Evolutionary conservation across 2,329 filamentous ascomycete genomes (phyloP), one percentile per base, ranked within the genome.

Genomic region (Calcarisporium arbuscula): DNA sequence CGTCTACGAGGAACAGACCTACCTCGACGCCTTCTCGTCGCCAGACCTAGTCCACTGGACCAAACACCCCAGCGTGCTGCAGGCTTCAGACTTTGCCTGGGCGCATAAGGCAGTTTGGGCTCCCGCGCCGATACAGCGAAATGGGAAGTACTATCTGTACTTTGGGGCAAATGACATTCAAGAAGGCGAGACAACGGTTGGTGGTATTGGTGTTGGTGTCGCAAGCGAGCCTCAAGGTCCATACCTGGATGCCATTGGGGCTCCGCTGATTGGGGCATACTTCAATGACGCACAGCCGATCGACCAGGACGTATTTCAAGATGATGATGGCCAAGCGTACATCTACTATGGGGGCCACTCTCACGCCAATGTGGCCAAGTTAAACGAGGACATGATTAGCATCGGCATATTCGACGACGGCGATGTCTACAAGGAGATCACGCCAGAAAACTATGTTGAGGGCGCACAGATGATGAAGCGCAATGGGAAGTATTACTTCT

Each of bases 11-110:
- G 31, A 64, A 21, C 68, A 72, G 49, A 70, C 64, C 1, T 68
- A 65, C 44, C 58, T 71, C 28, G 67, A 71, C 40, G 67, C 66
- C 35, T 72, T 71, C 50, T 70, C 67, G 3, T 70, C 64, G 10
- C 52, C 56, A 1, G 67, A 72, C 39, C 51, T 72, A 29, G 48
- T 70, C 26, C 53, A 62, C 34, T 72, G 68, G 68, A 67, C 59
- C 14, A 68, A 65, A 38, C 61, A 70, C 40, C 46, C 56, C 14
- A 58, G 58, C 23, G 57, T 71, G 36, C 52, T 72, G 18, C 64
- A 38, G 9, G 39, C 44, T 5, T 30, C 38, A 21, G 39, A 46
- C 36, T 49, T 53, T 17, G 44, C 55, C 5, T 72, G 68, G 67
- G 66, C 64, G 6, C 61, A 48, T 3, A 54, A 56, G 34, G 67